Percentiles rank a stretch among this genome's conserved stretches.
These are phyloP conservation scores for Penicillium macrosclerotiorum DNA, from an alignment of 495 filamentous ascomycete species.

Conservation along the genomic window DNA sequence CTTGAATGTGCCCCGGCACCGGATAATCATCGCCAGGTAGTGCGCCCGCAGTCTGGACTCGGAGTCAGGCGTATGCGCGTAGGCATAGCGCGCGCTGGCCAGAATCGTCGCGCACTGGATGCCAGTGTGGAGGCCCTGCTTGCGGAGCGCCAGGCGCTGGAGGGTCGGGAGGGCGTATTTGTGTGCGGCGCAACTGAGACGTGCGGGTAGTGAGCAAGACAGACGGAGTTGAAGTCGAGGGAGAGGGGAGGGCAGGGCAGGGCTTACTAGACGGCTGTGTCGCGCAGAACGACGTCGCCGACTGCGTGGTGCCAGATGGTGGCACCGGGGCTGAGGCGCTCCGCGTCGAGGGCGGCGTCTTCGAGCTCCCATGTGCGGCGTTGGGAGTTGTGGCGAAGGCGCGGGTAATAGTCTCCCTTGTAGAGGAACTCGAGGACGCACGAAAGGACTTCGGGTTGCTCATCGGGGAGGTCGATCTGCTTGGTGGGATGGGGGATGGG, in stretches of 20 bases:
- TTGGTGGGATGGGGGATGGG: constrained; percentile 43
- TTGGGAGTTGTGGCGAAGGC: constrained; percentile 67
- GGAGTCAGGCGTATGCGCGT: constrained; percentile 81
- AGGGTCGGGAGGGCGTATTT: constrained; percentile 78
- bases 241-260: too few relatives aligned
- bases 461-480: constrained; percentile 75
- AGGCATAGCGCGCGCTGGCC: constrained; percentile 78
- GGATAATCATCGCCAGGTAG: constrained; percentile 88
- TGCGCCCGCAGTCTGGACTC: constrained; percentile 88
- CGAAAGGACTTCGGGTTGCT: constrained; percentile 87
- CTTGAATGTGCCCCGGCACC: constrained; percentile 82
- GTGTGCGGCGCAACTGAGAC: constrained; percentile 70
- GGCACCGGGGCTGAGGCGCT: constrained; percentile 47
- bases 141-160: constrained; percentile 77
- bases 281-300: constrained; percentile 70
- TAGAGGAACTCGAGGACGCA: constrained; percentile 90
- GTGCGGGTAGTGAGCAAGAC: not conserved
- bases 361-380: constrained; percentile 72
- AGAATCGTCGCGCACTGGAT: constrained; percentile 84
- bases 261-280: constrained; percentile 87
- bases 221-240: not conserved
- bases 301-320: constrained; percentile 67
- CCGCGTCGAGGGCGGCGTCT: constrained; percentile 35
- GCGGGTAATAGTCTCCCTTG: constrained; percentile 89
- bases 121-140: constrained; percentile 80